Evolutionary conservation across 1,284 basidiomycete species (phyloP), one percentile per base, ranked within the genome.

Genomic region (Ustilago esculenta): DNA sequence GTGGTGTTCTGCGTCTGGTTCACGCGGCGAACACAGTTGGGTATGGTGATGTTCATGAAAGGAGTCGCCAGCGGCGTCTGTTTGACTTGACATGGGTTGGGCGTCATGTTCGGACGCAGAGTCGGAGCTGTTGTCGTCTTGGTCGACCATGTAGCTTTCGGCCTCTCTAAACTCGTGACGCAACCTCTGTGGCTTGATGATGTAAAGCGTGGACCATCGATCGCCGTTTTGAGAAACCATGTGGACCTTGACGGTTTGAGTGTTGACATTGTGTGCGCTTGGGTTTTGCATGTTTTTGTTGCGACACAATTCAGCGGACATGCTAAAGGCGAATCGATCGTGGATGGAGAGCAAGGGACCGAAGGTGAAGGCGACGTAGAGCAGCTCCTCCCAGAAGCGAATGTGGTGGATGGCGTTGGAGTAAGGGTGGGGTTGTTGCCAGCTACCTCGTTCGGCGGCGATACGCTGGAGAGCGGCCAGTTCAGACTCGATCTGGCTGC

Each of bases 131-230:
- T 48, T 37, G n/a, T 47, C 44, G 9, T 37, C 14, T 6, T 58
- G 35, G 21, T 56, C 55, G 35, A 56, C 57, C 50, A 74, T 55
- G 40, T 70, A 72, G 43, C 72, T 74, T 43, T 76, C 74, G 2
- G 74, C 72, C 39, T 70, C 70, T 36, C 74, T 44, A 30, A 76
- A 75, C 58, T 76, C 74, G 18, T 71, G 55, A 6, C 73, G 50
- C 9, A 76, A 35, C 15, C 48, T 42, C 9, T 60, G 51, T 11
- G 61, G 59, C 27, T 71, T 73, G 49, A 68, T 48, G 17, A 68
- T 72, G 43, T 68, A 61, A 18, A 75, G 44, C 5, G 67, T 47
- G 3, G 67, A 64, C 75, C 75, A 77, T 2, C 57, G 39, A 23
- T 65, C 32, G 15, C 75, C 75, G 23, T 65, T 66, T 5, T 58